These are phyloP conservation scores for Aurifilum marmelostoma DNA, from an alignment of 2,329 filamentous ascomycete genomes.

Conservation along the genomic window DNA sequence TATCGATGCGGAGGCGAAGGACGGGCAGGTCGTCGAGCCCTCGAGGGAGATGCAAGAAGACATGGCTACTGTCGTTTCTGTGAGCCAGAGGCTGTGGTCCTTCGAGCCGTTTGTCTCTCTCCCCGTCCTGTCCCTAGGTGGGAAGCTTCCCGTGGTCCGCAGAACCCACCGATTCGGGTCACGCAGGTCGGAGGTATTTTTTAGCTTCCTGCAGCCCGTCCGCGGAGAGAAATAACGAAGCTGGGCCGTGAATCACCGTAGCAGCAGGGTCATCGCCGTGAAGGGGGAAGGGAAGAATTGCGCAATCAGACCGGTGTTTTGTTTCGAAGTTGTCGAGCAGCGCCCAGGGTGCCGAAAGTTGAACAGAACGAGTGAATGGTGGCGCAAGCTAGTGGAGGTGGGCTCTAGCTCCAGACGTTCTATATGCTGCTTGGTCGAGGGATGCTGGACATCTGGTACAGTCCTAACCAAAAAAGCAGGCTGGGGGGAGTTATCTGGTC, in stretches of 20 bases:
- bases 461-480: conserved; percentile 32
- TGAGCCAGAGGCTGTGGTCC: conserved; percentile 14
- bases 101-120: conserved; percentile 16
- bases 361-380: not conserved
- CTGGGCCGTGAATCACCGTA: conserved; percentile 26
- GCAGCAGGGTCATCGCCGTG: conserved; percentile 33
- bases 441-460: conserved; percentile 25
- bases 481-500: conserved; percentile 2
- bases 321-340: not conserved
- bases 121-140: conserved; percentile 15
- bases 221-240: not conserved
- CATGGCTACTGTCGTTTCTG: conserved; percentile 39
- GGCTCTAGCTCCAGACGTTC: not conserved
- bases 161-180: not conserved
- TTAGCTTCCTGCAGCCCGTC: not conserved
- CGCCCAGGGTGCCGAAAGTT: conserved; percentile 1
- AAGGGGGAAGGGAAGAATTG: not conserved
- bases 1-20: conserved; percentile 65
- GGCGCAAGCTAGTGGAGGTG: conserved; percentile 1
- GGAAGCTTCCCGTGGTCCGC: conserved; percentile 1
- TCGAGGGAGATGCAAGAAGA: conserved; percentile 57
- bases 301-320: not conserved
- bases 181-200: not conserved
- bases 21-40: conserved; percentile 63
- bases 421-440: conserved; percentile 26